Percentiles rank a stretch among this genome's conserved stretches.
Conservation (phyloP, 345 rosid species). For the Melastoma malabathricum region DNA sequence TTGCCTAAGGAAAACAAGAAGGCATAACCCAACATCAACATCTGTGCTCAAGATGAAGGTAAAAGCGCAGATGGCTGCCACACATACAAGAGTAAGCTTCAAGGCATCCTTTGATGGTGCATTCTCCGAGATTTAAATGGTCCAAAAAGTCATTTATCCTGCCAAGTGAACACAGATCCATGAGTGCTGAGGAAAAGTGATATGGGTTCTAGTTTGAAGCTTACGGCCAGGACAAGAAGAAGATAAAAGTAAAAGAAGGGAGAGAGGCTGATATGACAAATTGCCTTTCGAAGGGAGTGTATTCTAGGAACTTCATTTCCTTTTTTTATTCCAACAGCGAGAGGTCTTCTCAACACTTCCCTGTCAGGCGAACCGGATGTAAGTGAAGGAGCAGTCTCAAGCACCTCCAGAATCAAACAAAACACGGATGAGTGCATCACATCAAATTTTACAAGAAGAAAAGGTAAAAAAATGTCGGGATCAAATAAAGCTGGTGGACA, state of each 20-base stretch:
- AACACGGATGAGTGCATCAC: too few species aligned
- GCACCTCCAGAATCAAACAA: too few species aligned
- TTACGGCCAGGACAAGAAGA: neutral
- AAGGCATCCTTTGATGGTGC: conserved; percentile 61
- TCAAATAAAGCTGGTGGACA: too few species aligned
- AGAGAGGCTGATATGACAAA: neutral
- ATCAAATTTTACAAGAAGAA: too few species aligned
- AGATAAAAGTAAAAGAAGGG: neutral
- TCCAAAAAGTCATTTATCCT: conserved; percentile 62
- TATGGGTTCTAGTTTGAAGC: neutral
- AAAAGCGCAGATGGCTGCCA: too few species aligned
- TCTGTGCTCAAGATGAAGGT: neutral
- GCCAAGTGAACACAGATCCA: conserved; percentile 6
- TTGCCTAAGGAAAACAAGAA: conserved; percentile 41
- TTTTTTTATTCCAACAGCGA: too few species aligned
- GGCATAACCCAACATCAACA: neutral
- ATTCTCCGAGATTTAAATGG: conserved; percentile 63
- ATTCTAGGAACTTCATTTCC: conserved; percentile 76
- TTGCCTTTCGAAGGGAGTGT: conserved; percentile 64
- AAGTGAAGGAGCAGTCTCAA: too few species aligned
- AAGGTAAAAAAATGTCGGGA: too few species aligned
- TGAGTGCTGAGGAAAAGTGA: too few species aligned
- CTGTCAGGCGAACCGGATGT: too few species aligned
- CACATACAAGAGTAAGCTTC: conserved; percentile 85
- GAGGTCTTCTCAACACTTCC: too few species aligned